These are phyloP conservation scores for Phaeophleospora eucalypticola DNA, from an alignment of 2,329 filamentous ascomycete genomes.

Conservation along the genomic window DNA sequence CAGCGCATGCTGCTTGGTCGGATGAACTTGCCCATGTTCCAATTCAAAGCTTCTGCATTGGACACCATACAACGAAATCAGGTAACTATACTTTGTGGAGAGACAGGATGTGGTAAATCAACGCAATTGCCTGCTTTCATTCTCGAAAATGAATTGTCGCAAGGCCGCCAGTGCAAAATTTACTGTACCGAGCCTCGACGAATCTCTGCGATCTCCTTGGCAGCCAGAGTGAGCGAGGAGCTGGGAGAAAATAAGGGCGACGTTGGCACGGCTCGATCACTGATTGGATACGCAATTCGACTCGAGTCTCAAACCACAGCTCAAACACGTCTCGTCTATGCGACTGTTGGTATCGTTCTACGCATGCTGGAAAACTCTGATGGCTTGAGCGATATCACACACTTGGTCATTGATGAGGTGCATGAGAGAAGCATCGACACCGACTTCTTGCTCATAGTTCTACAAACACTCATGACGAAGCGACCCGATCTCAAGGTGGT, in stretches of 20 bases:
- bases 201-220: conserved; percentile 93
- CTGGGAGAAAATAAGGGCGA: conserved; percentile 80
- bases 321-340: conserved; percentile 82
- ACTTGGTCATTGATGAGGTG: conserved; percentile 94
- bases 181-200: conserved; percentile 93
- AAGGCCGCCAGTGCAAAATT: conserved; percentile 80
- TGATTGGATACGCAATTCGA: conserved; percentile 92
- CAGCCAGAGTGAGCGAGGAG: conserved; percentile 89
- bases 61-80: conserved; percentile 73
- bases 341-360: conserved; percentile 88
- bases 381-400: conserved; percentile 82
- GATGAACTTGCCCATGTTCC: conserved; percentile 83
- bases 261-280: conserved; percentile 73
- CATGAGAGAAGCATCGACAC: conserved; percentile 96
- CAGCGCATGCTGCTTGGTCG: conserved; percentile 75
- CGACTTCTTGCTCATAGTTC: conserved; percentile 88
- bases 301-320: conserved; percentile 81
- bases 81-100: conserved; percentile 89
- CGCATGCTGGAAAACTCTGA: conserved; percentile 90
- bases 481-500: conserved; percentile 85
- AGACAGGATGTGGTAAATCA: conserved; percentile 96
- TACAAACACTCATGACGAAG: conserved; percentile 73
- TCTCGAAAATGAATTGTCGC: conserved; percentile 78
- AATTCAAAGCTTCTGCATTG: conserved; percentile 74
- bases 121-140: conserved; percentile 96